Conservation (phyloP, 2,329 filamentous ascomycete species). For the Didymella sp. region DNA sequence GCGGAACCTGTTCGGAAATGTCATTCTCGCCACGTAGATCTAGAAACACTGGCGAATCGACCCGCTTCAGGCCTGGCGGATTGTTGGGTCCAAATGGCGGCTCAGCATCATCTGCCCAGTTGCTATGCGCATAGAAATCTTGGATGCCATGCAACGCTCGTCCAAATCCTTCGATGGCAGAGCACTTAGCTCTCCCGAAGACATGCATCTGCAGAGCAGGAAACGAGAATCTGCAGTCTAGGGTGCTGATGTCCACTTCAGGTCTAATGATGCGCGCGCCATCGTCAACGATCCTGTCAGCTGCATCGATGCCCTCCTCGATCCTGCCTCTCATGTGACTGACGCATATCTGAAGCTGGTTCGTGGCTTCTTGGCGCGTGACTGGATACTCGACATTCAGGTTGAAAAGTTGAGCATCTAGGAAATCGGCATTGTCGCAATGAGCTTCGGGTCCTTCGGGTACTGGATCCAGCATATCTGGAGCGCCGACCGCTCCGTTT, state of each 20-base stretch:
- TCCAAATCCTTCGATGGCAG: conserved; percentile 30
- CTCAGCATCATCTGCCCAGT: conserved; percentile 29
- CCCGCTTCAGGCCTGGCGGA: conserved; percentile 28
- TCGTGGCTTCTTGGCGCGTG: conserved; percentile 29
- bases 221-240: conserved; percentile 33
- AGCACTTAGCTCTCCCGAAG: conserved; percentile 27
- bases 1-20: conserved; percentile 31
- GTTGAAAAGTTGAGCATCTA: conserved; percentile 26
- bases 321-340: conserved; percentile 28
- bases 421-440: conserved; percentile 37
- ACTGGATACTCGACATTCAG: conserved; percentile 27
- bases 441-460: conserved; percentile 37
- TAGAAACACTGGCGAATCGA: conserved; percentile 27
- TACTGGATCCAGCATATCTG: conserved; percentile 33
- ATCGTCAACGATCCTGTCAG: conserved; percentile 30
- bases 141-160: conserved; percentile 30
- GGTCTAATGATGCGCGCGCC: conserved; percentile 24
- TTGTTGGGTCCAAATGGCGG: conserved; percentile 29
- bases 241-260: conserved; percentile 27
- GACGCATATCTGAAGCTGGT: conserved; percentile 29
- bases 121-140: conserved; percentile 33
- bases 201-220: conserved; percentile 31
- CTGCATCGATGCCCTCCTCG: conserved; percentile 29
- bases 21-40: conserved; percentile 34
- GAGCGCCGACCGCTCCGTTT: conserved; percentile 36